Evolutionary conservation across 306 rosid genomes (phyloP), one percentile per base, ranked within the genome.

Genomic region (Arachis stenosperma): DNA sequence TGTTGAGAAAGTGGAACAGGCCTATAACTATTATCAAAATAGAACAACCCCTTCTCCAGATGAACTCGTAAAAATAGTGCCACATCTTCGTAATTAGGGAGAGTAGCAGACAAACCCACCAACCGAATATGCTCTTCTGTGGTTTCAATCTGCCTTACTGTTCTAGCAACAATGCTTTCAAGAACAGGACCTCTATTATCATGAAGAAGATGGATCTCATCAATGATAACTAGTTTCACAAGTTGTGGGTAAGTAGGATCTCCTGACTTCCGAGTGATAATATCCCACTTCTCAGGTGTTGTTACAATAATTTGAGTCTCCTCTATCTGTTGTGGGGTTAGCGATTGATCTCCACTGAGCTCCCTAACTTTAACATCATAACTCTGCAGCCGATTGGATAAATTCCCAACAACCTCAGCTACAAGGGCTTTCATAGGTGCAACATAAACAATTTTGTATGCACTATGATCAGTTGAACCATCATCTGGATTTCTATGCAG

Each of bases 371-470:
- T 89, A 59, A 93, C 92, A 76, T 85, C 93, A 78, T 89, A 91
- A 8, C 91, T 87, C 88, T 94, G 92, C 88, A 94, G 81, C 51
- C 98, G 88, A 66, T 94, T 92, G 65, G 98, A 89, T 78, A 94
- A 73, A 84, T 94, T 91, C 46, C 97, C 98, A 70, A 94, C 98
- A 37, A 94, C 93, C 82, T 94, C 99, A 46, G 99, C 95, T 33
- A 94, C 99, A 73, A 94, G 99, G 48, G 99, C 99, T 86, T 94
- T 94, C 99, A 94, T 94, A 33, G 99, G 99, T 0, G 97, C 99
- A 74, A 94, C 99, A 62, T 94, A 94, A 29, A 94, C 97, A 72
- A 94, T 89, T 77, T 94, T 94, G 76, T 94, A 94, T 6, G 84
- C 87, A 73, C 63, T 79, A 69, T 91, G 97, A 76, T 94, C 90